Base-by-base conservation (phyloP, 768 basidiomycete species). In the Tylopilus sp. region DNA sequence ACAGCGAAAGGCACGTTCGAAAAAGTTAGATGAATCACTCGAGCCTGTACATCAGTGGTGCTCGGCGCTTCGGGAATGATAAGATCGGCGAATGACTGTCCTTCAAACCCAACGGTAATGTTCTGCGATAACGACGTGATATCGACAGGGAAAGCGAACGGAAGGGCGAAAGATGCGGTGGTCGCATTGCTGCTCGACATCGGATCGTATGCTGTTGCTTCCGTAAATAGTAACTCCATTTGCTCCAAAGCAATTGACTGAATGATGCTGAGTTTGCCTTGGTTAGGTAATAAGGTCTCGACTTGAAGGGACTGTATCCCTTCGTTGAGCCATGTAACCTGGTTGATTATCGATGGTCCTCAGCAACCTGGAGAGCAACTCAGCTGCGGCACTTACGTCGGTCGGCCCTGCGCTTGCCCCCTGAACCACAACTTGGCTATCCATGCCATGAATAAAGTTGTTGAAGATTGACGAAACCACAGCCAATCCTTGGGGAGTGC, bases 251-350 rank as follows among this genome's bases (percentile, higher is more conserved):
- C 61, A 55, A 89, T 83, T 4, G 80, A 79, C 59, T 81, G 78
- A 64, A 89, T 88, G 58, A 89, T 70, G 20, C 80, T 65, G 50
- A 82, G 74, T 13, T 73, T 69, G 15, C 87, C 86, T 44, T 72
- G 77, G 57, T 84, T 83, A 4, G 85, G 86, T 30, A 89, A 72
- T 22, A 79, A 71, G 0, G 86, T 79, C 6, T 72, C 72, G 2
- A 89, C 73, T 46, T 74, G 69, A 15, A 89, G 78, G 25, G 73
- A 72, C 66, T 83, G 79, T 63, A 89, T 86, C 22, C 79, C 87
- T 44, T 82, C 77, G 58, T 87, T 86, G 21, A 89, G 69, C 87
- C 86, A 89, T 4, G 79, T 77, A 12, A 83, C 83, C 83, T 85
- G 25, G 8, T 51, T n/a, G n/a, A n/a, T n/a, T n/a, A n/a, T n/a